Conservation (phyloP, 75 land plant species). For the Cunninghamia lanceolata region DNA sequence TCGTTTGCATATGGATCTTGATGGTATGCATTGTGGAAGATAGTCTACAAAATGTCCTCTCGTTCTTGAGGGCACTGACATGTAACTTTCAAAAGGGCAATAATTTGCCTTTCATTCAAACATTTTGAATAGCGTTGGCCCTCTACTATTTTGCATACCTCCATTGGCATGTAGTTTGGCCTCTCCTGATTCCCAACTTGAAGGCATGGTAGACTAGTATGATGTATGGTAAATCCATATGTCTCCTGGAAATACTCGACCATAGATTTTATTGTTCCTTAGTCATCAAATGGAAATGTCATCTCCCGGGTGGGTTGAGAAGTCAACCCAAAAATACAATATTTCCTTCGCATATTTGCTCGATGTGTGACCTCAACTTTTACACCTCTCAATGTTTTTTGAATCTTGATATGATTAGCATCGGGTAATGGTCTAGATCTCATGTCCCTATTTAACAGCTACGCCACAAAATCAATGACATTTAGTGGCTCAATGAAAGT, state of each 20-base stretch:
- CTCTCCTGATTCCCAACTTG: constrained; percentile 57
- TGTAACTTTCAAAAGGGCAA: constrained; percentile 77
- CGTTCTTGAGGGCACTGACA: constrained; percentile 83
- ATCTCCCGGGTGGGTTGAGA: constrained; percentile 81
- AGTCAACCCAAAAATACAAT: constrained; percentile 79
- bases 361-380: constrained; percentile 95
- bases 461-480: constrained; percentile 70
- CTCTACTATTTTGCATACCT: constrained; percentile 90
- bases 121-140: constrained; percentile 89
- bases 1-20: too few relatives aligned
- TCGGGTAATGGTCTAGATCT: constrained; percentile 65
- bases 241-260: constrained; percentile 51
- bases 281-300: constrained; percentile 57
- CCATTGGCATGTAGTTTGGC: too few relatives aligned
- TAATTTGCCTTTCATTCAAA: constrained; percentile 84
- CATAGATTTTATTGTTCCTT: constrained; percentile 43
- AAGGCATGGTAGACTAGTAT: constrained; percentile 41
- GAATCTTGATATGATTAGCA: constrained; percentile 73
- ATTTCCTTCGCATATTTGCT: constrained; percentile 81
- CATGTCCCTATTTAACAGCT: constrained; percentile 70
- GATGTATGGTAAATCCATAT: constrained; percentile 32
- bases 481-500: too few relatives aligned
- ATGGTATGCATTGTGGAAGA: too few relatives aligned
- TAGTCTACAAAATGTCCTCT: constrained; percentile 78
- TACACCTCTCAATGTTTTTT: constrained; percentile 78